Evolutionary conservation across 2,329 filamentous ascomycete genomes (phyloP).

Genomic region (Ceratocystis colombiana): DNA sequence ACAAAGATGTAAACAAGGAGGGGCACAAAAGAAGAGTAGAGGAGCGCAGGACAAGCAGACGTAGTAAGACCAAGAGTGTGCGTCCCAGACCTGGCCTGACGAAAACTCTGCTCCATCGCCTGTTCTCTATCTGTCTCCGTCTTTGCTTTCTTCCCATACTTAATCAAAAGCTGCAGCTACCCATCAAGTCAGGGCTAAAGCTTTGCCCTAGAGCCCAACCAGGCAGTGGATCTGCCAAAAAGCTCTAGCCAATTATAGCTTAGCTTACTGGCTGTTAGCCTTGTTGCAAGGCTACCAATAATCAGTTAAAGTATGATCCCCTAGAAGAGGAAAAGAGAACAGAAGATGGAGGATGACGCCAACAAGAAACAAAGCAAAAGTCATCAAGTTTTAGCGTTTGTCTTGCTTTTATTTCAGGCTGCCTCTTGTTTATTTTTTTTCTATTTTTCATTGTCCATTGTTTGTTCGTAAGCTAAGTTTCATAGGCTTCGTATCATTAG

Average conservation of each 20-base stretch:
- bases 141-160: background rate
- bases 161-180: background rate
- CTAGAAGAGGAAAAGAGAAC: background rate
- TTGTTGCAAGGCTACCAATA: background rate
- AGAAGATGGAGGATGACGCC: too few relatives aligned
- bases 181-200: background rate
- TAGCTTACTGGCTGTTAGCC: background rate
- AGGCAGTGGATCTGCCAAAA: background rate
- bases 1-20: slow-evolving; percentile 2
- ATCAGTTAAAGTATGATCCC: background rate
- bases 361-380: too few relatives aligned
- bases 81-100: too few relatives aligned
- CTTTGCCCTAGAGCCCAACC: background rate
- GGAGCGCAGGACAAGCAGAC: too few relatives aligned
- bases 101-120: background rate
- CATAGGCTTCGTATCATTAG: too few relatives aligned
- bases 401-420: too few relatives aligned
- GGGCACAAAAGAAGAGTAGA: background rate
- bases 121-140: background rate
- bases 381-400: too few relatives aligned
- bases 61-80: too few relatives aligned
- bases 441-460: too few relatives aligned
- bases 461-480: too few relatives aligned
- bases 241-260: background rate
- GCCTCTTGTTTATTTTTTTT: too few relatives aligned